These are phyloP conservation scores for Drechslerella coelobrocha DNA, from an alignment of 2,329 filamentous ascomycete genomes.

Conservation along the genomic window DNA sequence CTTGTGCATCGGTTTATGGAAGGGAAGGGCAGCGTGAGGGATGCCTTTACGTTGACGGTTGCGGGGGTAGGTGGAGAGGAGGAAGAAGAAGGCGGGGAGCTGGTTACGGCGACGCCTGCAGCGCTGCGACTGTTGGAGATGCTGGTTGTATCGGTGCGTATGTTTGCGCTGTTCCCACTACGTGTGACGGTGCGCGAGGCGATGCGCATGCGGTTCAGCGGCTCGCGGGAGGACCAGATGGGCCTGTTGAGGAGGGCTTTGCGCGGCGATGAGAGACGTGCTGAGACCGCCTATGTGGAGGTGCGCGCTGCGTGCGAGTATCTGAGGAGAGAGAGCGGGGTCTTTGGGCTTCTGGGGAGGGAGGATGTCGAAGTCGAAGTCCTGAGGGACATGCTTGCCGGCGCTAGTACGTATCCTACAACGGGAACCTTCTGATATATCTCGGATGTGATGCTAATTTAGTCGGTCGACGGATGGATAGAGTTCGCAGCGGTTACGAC, in stretches of 20 bases:
- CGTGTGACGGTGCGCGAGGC: slow-evolving; percentile 34
- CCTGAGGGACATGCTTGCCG: slow-evolving; percentile 70
- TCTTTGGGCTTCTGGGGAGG: slow-evolving; percentile 65
- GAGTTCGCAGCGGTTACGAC: slow-evolving; percentile 51
- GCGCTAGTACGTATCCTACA: slow-evolving; percentile 63
- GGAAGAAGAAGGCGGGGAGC: slow-evolving; percentile 25
- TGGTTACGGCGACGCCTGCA: slow-evolving; percentile 17
- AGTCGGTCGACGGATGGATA: neutral
- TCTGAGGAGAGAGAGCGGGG: slow-evolving; percentile 31
- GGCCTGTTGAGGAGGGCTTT: slow-evolving; percentile 29
- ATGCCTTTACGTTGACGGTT: slow-evolving; percentile 4
- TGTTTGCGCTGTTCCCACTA: slow-evolving; percentile 40
- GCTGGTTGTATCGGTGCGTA: slow-evolving; percentile 19
- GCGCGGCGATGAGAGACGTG: slow-evolving; percentile 51
- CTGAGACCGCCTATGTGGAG: slow-evolving; percentile 52
- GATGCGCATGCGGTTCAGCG: slow-evolving; percentile 43
- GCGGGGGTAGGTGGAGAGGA: slow-evolving; percentile 1
- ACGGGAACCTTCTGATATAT: neutral
- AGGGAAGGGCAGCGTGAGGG: slow-evolving; percentile 16
- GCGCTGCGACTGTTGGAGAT: slow-evolving; percentile 23
- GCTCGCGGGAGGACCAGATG: slow-evolving; percentile 34
- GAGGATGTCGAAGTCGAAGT: slow-evolving; percentile 74
- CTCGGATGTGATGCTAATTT: no score
- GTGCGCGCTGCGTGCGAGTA: slow-evolving; percentile 49
- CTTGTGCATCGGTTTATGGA: slow-evolving; percentile 30